Conservation (phyloP, 2,329 filamentous ascomycete species). For the Epichloe bromicola region DNA sequence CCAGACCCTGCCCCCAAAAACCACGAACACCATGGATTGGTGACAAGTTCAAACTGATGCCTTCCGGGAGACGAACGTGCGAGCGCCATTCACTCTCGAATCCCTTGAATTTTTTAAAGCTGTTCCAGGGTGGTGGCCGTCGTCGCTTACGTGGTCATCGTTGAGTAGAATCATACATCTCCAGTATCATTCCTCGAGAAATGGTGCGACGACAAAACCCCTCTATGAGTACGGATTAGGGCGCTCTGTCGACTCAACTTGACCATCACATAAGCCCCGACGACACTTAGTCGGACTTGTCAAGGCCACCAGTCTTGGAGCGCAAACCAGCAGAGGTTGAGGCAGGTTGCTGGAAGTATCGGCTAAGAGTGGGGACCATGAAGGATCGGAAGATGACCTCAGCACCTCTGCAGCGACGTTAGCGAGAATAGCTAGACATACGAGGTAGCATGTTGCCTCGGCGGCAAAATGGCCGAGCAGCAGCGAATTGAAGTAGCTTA, state of each 20-base stretch:
- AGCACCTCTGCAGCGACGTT: conserved; percentile 53
- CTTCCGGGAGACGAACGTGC: not conserved
- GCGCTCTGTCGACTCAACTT: not conserved
- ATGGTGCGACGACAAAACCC: not conserved
- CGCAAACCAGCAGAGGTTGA: conserved; percentile 79
- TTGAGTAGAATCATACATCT: not conserved
- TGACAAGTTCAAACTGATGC: not conserved
- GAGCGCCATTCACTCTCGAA: not conserved
- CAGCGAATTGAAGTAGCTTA: conserved; percentile 34
- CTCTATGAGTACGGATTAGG: not conserved
- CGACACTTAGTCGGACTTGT: conserved; percentile 50
- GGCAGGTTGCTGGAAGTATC: conserved; percentile 64
- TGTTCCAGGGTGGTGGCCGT: not conserved
- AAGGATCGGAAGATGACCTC: conserved; percentile 95
- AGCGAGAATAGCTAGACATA: not conserved
- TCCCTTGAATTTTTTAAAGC: not conserved
- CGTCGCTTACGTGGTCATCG: not conserved
- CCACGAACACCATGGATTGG: not conserved
- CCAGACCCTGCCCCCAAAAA: not conserved
- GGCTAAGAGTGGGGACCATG: conserved; percentile 79
- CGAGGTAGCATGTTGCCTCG: not conserved
- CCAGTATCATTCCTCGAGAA: not conserved
- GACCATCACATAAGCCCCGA: conserved; percentile 1
- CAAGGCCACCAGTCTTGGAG: conserved; percentile 68
- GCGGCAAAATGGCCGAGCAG: not conserved